Evolutionary conservation across 345 rosid genomes (phyloP), one percentile per base, ranked within the genome.

Genomic region (Cardamine resedifolia): DNA sequence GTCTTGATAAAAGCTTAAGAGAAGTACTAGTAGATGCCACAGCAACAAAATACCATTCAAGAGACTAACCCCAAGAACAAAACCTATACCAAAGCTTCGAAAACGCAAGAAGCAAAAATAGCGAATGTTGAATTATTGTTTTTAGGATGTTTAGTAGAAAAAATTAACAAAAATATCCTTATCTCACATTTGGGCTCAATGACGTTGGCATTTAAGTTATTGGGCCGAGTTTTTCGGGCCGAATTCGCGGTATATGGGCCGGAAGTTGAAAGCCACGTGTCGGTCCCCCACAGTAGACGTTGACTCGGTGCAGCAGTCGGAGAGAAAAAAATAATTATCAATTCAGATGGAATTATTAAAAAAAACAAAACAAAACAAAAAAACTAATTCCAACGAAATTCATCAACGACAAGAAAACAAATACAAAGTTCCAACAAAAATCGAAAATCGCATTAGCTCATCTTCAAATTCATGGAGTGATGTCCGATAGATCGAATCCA

Each of bases 401-500:
- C 33, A 38, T 38, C 43, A 38, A 1, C 43, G 43, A 38, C 43
- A 57, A 71, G 61, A 61, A 71, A 71, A 71, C 61, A 61, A 50
- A 50, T 55, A 14, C 76, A 63, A 71, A 70, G 58, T 47, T 70
- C 66, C 74, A 70, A 70, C 66, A 36, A 70, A 70, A 70, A 58
- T 58, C 49, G 66, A 72, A 61, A 28, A 1, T 52, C 69, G 23
- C 43, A 58, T 8, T 47, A 5, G 8, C 39, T 53, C 23, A 7
- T 7, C 10, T 2, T 53, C 18, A 47, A 47, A 64, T 49, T 21
- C 5, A 57, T 44, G 73, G 68, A 59, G 77, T 64, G 66, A 81
- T 77, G 87, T 59, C 71, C 55, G 71, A 64, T 45, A 76, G 77
- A 70, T 43, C 50, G 56, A 62, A 66, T 41, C 45, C 26, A 33